A percentile compares a stretch with the other conserved stretches of the same genome.
phyloP scores from a whole-genome alignment of 805 yeast species.

The Millerozyma acaciae region DNA sequence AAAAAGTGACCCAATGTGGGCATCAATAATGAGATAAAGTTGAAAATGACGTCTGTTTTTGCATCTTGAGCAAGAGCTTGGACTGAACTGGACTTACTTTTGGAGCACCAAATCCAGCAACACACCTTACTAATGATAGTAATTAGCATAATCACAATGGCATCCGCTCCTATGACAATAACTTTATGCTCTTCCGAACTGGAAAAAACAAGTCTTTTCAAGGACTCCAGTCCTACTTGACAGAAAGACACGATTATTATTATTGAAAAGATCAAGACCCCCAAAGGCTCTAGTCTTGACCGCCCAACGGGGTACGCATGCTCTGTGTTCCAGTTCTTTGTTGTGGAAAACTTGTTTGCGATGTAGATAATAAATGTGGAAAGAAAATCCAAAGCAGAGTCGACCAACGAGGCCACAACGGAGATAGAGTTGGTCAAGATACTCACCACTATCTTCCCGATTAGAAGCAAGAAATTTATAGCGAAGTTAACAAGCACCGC shows the following conservation, averaged over 20 bases:
- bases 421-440: constrained; percentile 69
- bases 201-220: constrained; percentile 41
- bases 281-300: constrained; percentile 71
- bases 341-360: constrained; percentile 49
- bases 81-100: constrained; percentile 60
- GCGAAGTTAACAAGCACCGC: constrained; percentile 65
- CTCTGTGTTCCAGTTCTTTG: constrained; percentile 43
- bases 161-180: constrained; percentile 47
- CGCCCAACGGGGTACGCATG: constrained; percentile 66
- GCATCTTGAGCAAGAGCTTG: constrained; percentile 84
- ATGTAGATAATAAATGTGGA: constrained; percentile 70
- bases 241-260: constrained; percentile 67
- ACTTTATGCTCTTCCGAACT: constrained; percentile 29
- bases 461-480: constrained; percentile 53
- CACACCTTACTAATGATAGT: constrained; percentile 59
- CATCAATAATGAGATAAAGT: constrained; percentile 64
- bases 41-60: constrained; percentile 70
- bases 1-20: constrained; percentile 57
- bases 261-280: constrained; percentile 69
- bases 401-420: constrained; percentile 73
- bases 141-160: constrained; percentile 55
- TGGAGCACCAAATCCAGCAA: constrained; percentile 63
- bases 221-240: constrained; percentile 67
- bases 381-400: constrained; percentile 67
- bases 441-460: constrained; percentile 60